These are phyloP conservation scores for Penicillium expansum DNA, from an alignment of 2,329 filamentous ascomycete species.

Conservation along the genomic window DNA sequence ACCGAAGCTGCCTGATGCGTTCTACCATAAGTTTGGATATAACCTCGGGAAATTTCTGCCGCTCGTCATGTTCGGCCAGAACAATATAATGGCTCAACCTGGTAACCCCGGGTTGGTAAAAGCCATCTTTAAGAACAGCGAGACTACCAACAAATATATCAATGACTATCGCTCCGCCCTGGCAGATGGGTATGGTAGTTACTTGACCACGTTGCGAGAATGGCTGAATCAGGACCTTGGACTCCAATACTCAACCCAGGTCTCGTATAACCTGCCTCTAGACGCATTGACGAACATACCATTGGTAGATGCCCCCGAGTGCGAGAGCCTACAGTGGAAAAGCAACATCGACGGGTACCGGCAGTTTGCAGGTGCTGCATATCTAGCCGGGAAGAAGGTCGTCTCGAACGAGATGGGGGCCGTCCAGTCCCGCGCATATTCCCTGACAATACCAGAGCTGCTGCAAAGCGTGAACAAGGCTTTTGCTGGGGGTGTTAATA, in stretches of 20 bases:
- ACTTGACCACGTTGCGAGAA: background rate
- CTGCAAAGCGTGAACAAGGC: background rate
- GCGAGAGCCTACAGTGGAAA: too few relatives aligned
- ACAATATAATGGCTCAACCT: background rate
- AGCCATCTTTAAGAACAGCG: background rate
- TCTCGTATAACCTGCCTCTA: too few relatives aligned
- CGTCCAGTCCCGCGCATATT: background rate
- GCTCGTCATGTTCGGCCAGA: background rate
- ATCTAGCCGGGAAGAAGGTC: background rate
- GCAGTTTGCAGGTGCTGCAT: too few relatives aligned
- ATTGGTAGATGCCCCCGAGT: too few relatives aligned
- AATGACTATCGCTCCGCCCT: background rate
- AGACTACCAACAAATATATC: background rate
- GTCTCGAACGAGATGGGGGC: background rate
- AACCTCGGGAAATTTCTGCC: background rate
- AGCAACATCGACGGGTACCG: too few relatives aligned
- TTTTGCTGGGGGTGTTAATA: background rate
- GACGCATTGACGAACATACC: too few relatives aligned
- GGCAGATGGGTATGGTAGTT: background rate
- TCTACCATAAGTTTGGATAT: background rate
- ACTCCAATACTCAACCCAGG: too few relatives aligned
- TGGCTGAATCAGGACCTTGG: background rate
- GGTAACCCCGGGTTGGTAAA: background rate
- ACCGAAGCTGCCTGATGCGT: background rate
- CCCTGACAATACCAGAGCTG: background rate